These are phyloP conservation scores for Sherardia arvensis DNA, from an alignment of 257 asterid species.

Conservation along the genomic window DNA sequence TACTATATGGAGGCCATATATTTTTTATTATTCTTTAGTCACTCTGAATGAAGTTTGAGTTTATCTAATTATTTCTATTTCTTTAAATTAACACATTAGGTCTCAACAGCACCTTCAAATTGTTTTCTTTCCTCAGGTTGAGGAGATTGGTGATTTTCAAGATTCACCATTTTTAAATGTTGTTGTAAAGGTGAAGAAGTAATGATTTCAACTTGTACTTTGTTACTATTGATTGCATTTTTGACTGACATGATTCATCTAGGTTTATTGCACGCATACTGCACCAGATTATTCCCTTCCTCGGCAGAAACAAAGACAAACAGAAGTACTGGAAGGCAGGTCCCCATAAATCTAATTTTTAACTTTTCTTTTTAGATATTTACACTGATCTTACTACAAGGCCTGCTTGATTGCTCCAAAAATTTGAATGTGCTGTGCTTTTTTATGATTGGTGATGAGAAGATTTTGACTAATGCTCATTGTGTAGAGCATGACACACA, in stretches of 20 bases:
- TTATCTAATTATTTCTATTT: no score
- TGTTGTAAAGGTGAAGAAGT: conserved; percentile 65
- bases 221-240: not conserved
- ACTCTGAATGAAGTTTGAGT: not conserved
- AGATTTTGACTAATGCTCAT: no score
- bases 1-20: no score
- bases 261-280: conserved; percentile 93
- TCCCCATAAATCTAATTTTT: conserved; percentile 10
- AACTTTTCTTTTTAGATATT: not conserved
- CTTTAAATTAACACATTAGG: not conserved
- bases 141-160: no score
- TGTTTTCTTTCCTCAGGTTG: no score
- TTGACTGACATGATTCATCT: not conserved
- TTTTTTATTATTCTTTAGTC: not conserved
- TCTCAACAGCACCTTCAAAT: conserved; percentile 28
- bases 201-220: not conserved
- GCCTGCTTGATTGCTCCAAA: conserved; percentile 14
- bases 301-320: conserved; percentile 91
- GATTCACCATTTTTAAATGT: no score
- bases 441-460: conserved; percentile 86
- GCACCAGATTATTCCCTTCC: no score
- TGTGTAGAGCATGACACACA: no score
- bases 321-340: conserved; percentile 95
- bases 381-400: not conserved
- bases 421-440: conserved; percentile 50